Base-by-base conservation (phyloP, 1,284 basidiomycete genomes). In the Heterobasidion occidentale region DNA sequence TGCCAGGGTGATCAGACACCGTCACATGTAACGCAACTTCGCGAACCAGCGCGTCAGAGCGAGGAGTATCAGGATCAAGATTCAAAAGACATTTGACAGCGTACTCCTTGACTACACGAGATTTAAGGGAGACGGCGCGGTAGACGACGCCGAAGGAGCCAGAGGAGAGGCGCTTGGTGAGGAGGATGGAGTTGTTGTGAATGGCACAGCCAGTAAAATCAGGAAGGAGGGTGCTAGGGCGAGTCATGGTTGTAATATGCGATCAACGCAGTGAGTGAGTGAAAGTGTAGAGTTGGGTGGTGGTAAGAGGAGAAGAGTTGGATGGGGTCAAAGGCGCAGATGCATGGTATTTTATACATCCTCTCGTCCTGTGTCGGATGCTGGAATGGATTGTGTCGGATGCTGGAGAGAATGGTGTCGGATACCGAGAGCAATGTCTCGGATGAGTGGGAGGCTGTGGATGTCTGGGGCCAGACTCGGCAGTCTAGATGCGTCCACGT, bases 81-180 rank as follows among this genome's bases (percentile, higher is more conserved):
- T 78, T 77, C 64, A 75, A 71, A 53, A 84, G 71, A 60, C 81
- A 82, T 69, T 86, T 86, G 69, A 86, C 77, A 9, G 84, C 84
- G 58, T 61, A 75, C 9, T 55, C 62, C 56, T 36, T 69, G 65
- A 57, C n/a, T 63, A 45, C 55, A 55, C 14, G 38, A 20, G 46
- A 11, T 54, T 12, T 54, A 51, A 35, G 45, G n/a, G 8, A 78
- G 51, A 74, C 63, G 2, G 77, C 80, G 55, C 76, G 77, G 54
- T 60, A 62, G 15, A 62, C 61, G 15, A 56, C 54, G 33, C 61
- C 61, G 68, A 84, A 85, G 57, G 84, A 81, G 82, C 71, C 51
- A 72, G 64, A 79, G 73, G 61, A 82, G 36, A 62, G 51, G 19
- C 48, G 46, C 4, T 45, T 52, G 34, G 57, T 53, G 9, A 61